phyloP scores from a whole-genome alignment of 2,329 filamentous ascomycete species.

The Exophiala sp. region DNA sequence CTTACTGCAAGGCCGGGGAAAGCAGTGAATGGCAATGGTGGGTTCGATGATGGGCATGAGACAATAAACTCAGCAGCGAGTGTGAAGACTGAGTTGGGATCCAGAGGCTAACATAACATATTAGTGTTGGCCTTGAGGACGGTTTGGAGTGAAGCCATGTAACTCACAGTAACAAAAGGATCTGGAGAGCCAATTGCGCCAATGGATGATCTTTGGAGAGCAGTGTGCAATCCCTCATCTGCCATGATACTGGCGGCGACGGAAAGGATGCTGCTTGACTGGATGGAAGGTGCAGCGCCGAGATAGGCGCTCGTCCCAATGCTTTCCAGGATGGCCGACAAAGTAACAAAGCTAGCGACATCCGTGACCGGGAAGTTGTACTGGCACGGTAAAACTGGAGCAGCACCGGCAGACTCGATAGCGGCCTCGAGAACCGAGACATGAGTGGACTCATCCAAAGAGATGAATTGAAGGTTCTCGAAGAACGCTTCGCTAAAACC shows the following conservation, averaged over 20 bases:
- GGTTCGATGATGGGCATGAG: constrained; percentile 61
- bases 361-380: constrained; percentile 66
- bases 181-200: constrained; percentile 60
- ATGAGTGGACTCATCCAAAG: constrained; percentile 61
- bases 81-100: constrained; percentile 67
- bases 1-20: constrained; percentile 51
- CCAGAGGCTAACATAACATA: constrained; percentile 47
- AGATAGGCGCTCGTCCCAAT: constrained; percentile 47
- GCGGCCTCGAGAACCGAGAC: constrained; percentile 58
- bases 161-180: constrained; percentile 60
- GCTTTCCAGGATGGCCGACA: constrained; percentile 67
- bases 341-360: constrained; percentile 59
- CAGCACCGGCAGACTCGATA: constrained; percentile 59
- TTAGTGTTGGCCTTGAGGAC: not conserved
- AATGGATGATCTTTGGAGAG: constrained; percentile 63
- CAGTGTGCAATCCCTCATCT: constrained; percentile 70
- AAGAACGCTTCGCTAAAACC: constrained; percentile 57
- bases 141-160: not conserved
- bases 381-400: constrained; percentile 65
- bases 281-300: constrained; percentile 65
- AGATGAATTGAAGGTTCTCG: constrained; percentile 60
- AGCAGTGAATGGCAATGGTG: constrained; percentile 60
- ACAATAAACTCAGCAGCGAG: constrained; percentile 70
- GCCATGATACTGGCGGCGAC: constrained; percentile 65
- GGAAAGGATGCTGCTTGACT: constrained; percentile 57